Base-by-base conservation (phyloP, 345 rosid genomes). In the Salix suchowensis region DNA sequence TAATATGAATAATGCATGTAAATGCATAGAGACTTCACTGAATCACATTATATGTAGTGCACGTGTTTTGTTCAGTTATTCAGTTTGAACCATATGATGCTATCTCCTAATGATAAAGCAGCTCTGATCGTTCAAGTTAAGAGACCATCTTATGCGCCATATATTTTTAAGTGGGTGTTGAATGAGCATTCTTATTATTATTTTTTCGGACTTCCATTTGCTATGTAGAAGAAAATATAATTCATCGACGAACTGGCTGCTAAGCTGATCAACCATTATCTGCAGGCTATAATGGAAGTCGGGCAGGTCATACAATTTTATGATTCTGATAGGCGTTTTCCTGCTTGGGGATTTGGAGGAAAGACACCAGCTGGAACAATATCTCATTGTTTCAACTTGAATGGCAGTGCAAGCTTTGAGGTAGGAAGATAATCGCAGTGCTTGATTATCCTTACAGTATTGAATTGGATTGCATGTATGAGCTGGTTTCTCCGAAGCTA, bases 271-370 rank as follows among this genome's bases (percentile, higher is more conserved):
- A 12, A 16, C 52, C 23, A 52, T 69, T 15, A 42, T 77, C 77
- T 74, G 34, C 84, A 92, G 98, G 95, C 98, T 78, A 91, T 94
- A 76, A 82, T 79, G 87, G 97, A 91, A 68, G 92, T 89, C 65
- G 98, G 97, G 67, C 91, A 94, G 84, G 97, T 92, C 4, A 87
- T 92, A 65, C 92, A 94, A 76, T 90, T 94, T 78, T 92, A 94
- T 36, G 98, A 92, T 86, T 86, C 92, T 15, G 96, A 94, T 78
- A 86, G 78, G 73, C 84, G 86, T 32, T 94, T 92, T 79, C 91
- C 96, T 34, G 94, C 96, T 5, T 92, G 94, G 97, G 98, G 96
- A 26, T 94, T 92, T 74, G 97, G 98, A 32, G 98, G 92, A 80
- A 89, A 87, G 85, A 84, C 91, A 23, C 73, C 79, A 16, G 68